Base-by-base conservation (phyloP, 768 basidiomycete species). In the Trametes punicea region DNA sequence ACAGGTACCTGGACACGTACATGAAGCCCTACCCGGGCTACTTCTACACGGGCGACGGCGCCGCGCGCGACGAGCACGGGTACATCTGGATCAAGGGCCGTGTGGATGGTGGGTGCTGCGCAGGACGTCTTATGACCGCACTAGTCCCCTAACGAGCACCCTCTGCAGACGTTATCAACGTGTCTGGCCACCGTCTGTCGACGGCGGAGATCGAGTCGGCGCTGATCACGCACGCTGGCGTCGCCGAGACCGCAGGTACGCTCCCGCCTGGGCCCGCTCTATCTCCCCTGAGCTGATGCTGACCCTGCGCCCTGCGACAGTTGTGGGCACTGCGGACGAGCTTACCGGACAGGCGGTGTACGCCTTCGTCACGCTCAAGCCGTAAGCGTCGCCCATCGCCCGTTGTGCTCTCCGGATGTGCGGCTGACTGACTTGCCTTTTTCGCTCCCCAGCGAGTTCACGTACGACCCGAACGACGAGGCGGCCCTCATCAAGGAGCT, bases 1-100 rank as follows among this genome's bases (percentile, higher is more conserved):
- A 61, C 68, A 79, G 96, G 58, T 88, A 84, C 71, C 73, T 88
- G 38, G 85, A 88, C 18, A 87, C 87, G 21, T 89, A 88, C 73
- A 85, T 88, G 83, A 81, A 75, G 75, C 89, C 90, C 23, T 95
- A 95, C 74, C 90, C 91, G 6, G 95, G 95, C 6, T 75, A 79
- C 69, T 98, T 92, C 80, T 97, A 89, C 74, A 98, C 96, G n/a
- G 97, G 97, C 21, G 96, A 99, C 65, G 97, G 96, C 40, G 96
- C 95, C 26, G 88, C 88, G 13, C 83, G 96, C 20, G 97, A 98
- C 67, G 84, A 88, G 62, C 85, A 98, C 64, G 97, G 96, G 2
- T 98, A 99, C 75, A 90, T 96, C 69, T 98, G 97, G 96, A 98
- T 99, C 73, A 93, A 93, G 72, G 97, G 96, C 48, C 85, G 97